Evolutionary conservation across 805 yeast genomes (phyloP), one percentile per base, ranked within the genome.

Genomic region (Kluyveromyces aestuarii): DNA sequence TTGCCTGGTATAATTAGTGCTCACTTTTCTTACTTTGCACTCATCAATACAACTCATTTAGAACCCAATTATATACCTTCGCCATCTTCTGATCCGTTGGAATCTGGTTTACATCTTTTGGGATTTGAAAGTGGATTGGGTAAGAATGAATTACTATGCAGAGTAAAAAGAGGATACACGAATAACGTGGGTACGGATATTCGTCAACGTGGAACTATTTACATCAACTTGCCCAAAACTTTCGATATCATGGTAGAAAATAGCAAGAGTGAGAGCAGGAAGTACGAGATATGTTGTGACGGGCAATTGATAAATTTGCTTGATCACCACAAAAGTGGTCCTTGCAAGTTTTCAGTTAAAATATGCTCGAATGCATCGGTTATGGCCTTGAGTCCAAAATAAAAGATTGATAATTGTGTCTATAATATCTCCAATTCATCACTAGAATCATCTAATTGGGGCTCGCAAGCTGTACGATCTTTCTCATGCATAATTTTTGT

Each of bases 351-450:
- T 19, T 18, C 17, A 19, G 25, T 43, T 5, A 5, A 17, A 17
- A 4, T 14, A 16, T 43, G 39, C 27, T 33, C 39, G 8, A 30
- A 33, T n/a, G 14, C 38, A n/a, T 38, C 47, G 18, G 16, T 57
- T 33, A 44, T 51, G 25, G 56, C 52, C 7, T 38, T 52, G 30
- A 27, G 30, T 17, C 18, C 44, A 17, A 37, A 42, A 42, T 11
- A 35, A 21, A 21, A 21, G 3, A 16, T 27, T 11, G 47, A 18
- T 8, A 18, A 8, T 33, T 21, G 2, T 37, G 36, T 43, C 48
- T 52, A 58, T n/a, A 64, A 55, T 46, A 67, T 63, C 27, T 65
- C 69, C 21, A 66, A 46, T 37, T 64, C 69, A 49, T 68, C 64
- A 17, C 57, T 65, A 48, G 58, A 54, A 45, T 49, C 57, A 30